Evolutionary conservation across 148 eudicot species (phyloP), one percentile per base, ranked within the genome.

Genomic region (Suaeda aralocaspica): DNA sequence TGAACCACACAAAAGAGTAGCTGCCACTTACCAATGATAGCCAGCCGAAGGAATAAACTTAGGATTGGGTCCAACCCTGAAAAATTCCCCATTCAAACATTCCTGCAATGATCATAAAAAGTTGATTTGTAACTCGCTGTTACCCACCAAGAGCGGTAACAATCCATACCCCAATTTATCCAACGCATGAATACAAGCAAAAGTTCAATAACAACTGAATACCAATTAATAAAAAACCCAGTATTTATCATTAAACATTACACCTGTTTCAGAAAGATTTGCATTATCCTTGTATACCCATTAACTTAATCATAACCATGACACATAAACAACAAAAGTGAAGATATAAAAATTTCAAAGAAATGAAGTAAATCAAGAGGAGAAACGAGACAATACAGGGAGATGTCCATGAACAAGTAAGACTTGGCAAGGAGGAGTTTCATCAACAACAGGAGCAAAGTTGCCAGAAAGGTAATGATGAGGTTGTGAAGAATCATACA

Each of bases 21-120:
- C 21, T 16, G 15, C 5, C 29, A 72, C 41, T 14, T 84, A 94
- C 99, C 97, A 94, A 83, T 94, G 99, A 75, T 94, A 91, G 55
- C 93, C 99, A 68, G 99, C 99, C 52, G 89, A 86, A 42, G 97
- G 97, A 71, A 88, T 46, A 66, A 84, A 85, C 85, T 91, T 94
- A 11, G 97, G 88, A 71, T 94, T 94, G 22, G 99, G 97, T 55
- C 99, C 99, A 64, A 94, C 93, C 76, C 97, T 84, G 69, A 94
- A 96, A 77, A 94, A 94, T 73, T 91, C 97, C 41, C 99, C 99
- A 86, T 91, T 89, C 70, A 94, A 75, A 79, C 96, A 94, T 45
- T 91, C 95, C 99, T 94, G 85, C 72, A 72, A 67, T 33, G 24
- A 64, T 41, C n/a, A n/a, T n/a, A n/a, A n/a, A n/a, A n/a, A n/a